These are phyloP conservation scores for Postia placenta DNA, from an alignment of 768 basidiomycete species.

Conservation along the genomic window DNA sequence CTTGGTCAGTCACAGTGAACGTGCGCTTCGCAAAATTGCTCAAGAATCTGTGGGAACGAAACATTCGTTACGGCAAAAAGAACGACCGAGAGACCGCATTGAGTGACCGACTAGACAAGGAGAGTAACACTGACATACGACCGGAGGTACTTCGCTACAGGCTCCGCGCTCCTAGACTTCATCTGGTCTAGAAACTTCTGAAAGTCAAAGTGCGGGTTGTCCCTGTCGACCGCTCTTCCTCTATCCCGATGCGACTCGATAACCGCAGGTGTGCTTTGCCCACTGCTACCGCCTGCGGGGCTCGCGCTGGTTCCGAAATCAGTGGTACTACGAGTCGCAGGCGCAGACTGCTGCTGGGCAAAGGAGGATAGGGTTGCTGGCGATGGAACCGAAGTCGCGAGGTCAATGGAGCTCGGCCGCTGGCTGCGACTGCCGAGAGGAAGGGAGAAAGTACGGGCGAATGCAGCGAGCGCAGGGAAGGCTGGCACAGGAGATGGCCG, in stretches of 20 bases:
- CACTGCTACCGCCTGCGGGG: constrained; percentile 11
- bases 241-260: constrained; percentile 10
- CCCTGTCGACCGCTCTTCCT: constrained; percentile 23
- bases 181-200: constrained; percentile 94
- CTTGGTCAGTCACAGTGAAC: constrained; percentile 88
- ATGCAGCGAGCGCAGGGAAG: constrained; percentile 59
- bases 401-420: constrained; percentile 56
- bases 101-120: not conserved
- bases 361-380: constrained; percentile 51
- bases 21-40: constrained; percentile 90
- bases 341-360: constrained; percentile 37
- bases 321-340: not conserved
- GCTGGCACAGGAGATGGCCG: constrained; percentile 32
- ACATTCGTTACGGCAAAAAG: not conserved
- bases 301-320: constrained; percentile 10
- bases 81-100: constrained; percentile 3
- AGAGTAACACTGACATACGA: constrained; percentile 56
- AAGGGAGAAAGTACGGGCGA: constrained; percentile 61
- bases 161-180: constrained; percentile 81
- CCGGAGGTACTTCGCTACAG: constrained; percentile 90
- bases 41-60: constrained; percentile 61
- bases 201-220: constrained; percentile 73
- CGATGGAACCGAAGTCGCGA: constrained; percentile 51
- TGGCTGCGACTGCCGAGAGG: constrained; percentile 33
- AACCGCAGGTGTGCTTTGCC: constrained; percentile 15